Evolutionary conservation across 495 filamentous ascomycete genomes (phyloP), one percentile per base, ranked within the genome.

Genomic region (Xylaria bambusicola): DNA sequence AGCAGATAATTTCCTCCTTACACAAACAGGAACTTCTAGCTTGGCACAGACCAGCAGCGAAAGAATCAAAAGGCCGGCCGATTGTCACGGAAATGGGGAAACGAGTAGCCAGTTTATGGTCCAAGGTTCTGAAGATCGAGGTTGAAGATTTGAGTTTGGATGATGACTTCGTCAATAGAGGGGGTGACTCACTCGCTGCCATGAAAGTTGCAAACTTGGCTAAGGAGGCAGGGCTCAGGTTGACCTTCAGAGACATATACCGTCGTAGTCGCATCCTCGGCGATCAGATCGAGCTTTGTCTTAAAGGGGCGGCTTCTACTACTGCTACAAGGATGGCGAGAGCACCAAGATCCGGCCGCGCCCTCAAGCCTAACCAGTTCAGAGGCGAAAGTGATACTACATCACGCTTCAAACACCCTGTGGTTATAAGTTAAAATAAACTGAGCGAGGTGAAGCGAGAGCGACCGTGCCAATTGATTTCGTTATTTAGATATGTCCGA

Each of bases 131-230:
- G 15, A 33, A 44, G 13, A 36, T 62, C 47, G 10, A 52, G 12
- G 56, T 23, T 17, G 24, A 42, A 31, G 27, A 52, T 27, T 52
- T 73, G 13, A 42, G 47, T 2, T 24, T 61, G 13, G 53, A 71
- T 15, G 58, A 65, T 9, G 45, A 59, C 27, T 73, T 75, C 54
- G 35, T 73, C 15, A 48, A 54, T 17, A 35, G 72, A 4, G 72
- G 73, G 6, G 75, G 75, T 12, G 75, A 77, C 47, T 72, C 71
- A 5, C 64, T 77, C 20, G 56, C 58, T 5, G 75, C 72, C 5
- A 75, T 77, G 64, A 65, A 67, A 24, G 51, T 75, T 2, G 63
- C 47, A 2, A 50, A 50, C 47, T 12, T 35, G n/a, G 47, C 47
- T 3, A 50, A 50, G 47, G 47, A 18, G 47, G 17, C 2, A 3